Base-by-base conservation (phyloP, 2,329 filamentous ascomycete genomes). In the Leptographium flavum region DNA sequence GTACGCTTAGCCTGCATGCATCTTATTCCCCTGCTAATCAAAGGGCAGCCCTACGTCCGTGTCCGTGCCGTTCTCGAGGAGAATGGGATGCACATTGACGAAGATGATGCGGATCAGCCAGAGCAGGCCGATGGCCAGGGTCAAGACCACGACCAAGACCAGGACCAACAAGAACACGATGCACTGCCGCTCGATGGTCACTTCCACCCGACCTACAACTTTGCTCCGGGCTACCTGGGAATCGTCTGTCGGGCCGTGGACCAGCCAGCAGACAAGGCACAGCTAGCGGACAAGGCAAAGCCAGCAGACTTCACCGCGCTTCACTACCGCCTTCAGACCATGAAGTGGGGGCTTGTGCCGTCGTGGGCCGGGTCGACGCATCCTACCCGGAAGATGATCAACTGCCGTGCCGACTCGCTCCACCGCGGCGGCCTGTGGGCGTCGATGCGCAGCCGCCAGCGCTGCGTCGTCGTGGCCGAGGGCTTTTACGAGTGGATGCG, bases 401-500 rank as follows among this genome's bases (percentile, higher is more conserved):
- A 98, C 63, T 96, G 90, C 60, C 80, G 90, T 3, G 85, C 90
- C 57, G 90, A 96, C 62, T 92, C 86, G 1, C 67, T 96, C 19
- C 69, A 76, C 6, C 74, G 81, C 10, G 72, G 81, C 5, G 87
- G 88, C 11, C 84, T 96, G 79, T 96, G 92, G 92, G 82, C 76
- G 36, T 78, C 75, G 1, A 93, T 96, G 83, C 95, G 95, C 65
- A 78, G 80, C 49, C 76, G 74, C 53, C 94, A 95, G 64, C 73
- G 92, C 27, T 96, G 92, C 59, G 70, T 96, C 21, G 78, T 96
- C 10, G 59, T 94, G 6, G 87, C 85, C 10, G 83, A 95, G 61
- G 92, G 92, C 1, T 98, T 96, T 62, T 98, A 87, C 57, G 92
- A 98, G 62, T 96, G 92, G 92, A 67, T 93, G 48, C 90, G 90